Evolutionary conservation across 2,329 filamentous ascomycete genomes (phyloP), one percentile per base, ranked within the genome.

Genomic region (Dendrostoma leiphaemia): DNA sequence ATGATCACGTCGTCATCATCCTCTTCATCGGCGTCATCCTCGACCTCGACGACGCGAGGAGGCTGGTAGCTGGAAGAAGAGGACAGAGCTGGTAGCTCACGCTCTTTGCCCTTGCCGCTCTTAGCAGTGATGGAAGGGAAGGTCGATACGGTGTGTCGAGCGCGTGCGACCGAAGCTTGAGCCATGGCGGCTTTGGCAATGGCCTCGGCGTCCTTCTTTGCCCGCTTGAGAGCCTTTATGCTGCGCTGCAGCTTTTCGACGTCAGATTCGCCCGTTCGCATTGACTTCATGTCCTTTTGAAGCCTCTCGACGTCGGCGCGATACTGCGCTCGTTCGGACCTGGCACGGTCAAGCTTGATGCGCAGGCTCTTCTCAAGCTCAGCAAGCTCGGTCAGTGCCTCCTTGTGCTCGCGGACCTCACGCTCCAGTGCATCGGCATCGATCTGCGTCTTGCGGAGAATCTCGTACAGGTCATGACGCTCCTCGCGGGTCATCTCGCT

Each of bases 381-480:
- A 31, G 75, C 71, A 26, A 85, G 74, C 29, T 75, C 70, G 37
- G 82, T 80, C 46, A 92, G 81, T 13, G 83, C 79, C 52, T 82
- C 77, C 52, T 90, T 85, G 58, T 88, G 85, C 64, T 89, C 83
- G 6, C 80, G 77, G 26, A 94, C 78, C 64, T 89, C 85, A 54
- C 89, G 78, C 61, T 90, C 85, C n/a, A 94, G 76, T 31, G 85
- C 81, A 67, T 90, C 83, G 38, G 80, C 74, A 63, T 87, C 82
- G 12, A 83, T 74, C 67, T 88, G 84, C 19, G 81, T 81, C 62
- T 83, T 79, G 57, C 82, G 83, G 24, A 86, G 74, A 68, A 83
- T 77, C 49, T 78, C 74, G 59, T 85, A 81, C 19, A 89, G 71
- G 55, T 86, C 82, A 37, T 78, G 75, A 40, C 82, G 78, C 63